Evolutionary conservation across 2,329 filamentous ascomycete species (phyloP).

Genomic region (Neofusicoccum kwambonambiense): DNA sequence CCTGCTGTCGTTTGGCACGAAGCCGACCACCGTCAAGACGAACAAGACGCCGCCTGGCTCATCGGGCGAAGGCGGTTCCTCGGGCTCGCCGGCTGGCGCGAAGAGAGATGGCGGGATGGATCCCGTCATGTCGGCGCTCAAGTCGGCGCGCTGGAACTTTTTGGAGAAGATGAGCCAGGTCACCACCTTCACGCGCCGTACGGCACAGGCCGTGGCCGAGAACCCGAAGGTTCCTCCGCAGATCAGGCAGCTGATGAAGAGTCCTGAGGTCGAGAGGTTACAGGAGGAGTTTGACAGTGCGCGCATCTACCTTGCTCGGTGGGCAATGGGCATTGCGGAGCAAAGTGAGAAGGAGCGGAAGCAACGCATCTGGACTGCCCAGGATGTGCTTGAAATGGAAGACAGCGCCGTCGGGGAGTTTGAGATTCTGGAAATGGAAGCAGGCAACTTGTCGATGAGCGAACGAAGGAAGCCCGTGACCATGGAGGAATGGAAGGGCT

Average conservation of each 20-base stretch:
- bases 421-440: conserved; percentile 81
- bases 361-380: conserved; percentile 88
- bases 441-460: conserved; percentile 68
- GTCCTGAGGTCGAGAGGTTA: conserved; percentile 89
- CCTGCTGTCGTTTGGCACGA: conserved; percentile 72
- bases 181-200: conserved; percentile 89
- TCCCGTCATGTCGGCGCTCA: conserved; percentile 87
- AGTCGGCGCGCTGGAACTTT: conserved; percentile 93
- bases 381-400: conserved; percentile 89
- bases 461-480: conserved; percentile 77
- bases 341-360: conserved; percentile 87
- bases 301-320: conserved; percentile 86
- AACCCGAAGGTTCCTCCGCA: conserved; percentile 90
- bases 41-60: conserved; percentile 22
- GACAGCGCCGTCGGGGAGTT: conserved; percentile 95
- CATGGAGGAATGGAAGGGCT: conserved; percentile 83
- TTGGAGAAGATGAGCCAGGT: conserved; percentile 97
- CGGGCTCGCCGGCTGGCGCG: conserved; percentile 24
- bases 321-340: conserved; percentile 98
- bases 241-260: conserved; percentile 77
- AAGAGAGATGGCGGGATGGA: conserved; percentile 74
- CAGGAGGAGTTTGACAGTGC: conserved; percentile 98
- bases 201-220: conserved; percentile 87
- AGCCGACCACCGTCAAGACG: conserved; percentile 48
- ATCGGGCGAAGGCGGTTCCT: conserved; percentile 25